Conservation (phyloP, 805 yeast species). For the Helenozyma baotianmanensis region DNA sequence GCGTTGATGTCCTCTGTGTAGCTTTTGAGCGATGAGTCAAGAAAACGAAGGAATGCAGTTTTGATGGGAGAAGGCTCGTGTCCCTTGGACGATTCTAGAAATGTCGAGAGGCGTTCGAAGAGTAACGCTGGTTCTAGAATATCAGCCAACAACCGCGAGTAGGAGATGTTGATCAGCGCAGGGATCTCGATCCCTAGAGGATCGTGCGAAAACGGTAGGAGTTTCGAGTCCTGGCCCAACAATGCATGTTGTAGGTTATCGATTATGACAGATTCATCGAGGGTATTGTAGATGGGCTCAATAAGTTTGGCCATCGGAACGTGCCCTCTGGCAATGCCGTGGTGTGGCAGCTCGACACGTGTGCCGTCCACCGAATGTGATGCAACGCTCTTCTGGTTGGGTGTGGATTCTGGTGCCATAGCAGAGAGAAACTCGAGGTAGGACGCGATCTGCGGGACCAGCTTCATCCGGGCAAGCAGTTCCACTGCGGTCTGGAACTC, state of each 20-base stretch:
- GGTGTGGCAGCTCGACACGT: no score
- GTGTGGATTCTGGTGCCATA: background rate
- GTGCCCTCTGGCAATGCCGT: no score
- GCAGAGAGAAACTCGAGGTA: constrained; percentile 31
- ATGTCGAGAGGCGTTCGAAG: constrained; percentile 42
- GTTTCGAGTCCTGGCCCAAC: constrained; percentile 57
- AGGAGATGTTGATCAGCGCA: constrained; percentile 47
- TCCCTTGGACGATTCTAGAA: constrained; percentile 23
- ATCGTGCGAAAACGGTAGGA: constrained; percentile 44
- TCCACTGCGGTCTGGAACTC: constrained; percentile 29
- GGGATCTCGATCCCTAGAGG: constrained; percentile 42
- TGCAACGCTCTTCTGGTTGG: no score
- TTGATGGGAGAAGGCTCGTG: constrained; percentile 47
- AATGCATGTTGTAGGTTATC: constrained; percentile 49
- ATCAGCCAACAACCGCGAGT: constrained; percentile 49
- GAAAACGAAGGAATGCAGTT: constrained; percentile 53
- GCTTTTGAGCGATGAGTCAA: constrained; percentile 34
- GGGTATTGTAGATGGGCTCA: constrained; percentile 3
- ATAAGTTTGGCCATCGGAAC: constrained; percentile 3
- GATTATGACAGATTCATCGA: constrained; percentile 31
- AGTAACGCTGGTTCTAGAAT: constrained; percentile 72
- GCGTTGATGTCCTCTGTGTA: constrained; percentile 36
- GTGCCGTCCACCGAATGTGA: no score
- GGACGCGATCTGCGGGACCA: constrained; percentile 28
- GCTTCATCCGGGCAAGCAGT: constrained; percentile 21